Base-by-base conservation (phyloP, 495 filamentous ascomycete genomes). In the Hyaloscypha finlandica region DNA sequence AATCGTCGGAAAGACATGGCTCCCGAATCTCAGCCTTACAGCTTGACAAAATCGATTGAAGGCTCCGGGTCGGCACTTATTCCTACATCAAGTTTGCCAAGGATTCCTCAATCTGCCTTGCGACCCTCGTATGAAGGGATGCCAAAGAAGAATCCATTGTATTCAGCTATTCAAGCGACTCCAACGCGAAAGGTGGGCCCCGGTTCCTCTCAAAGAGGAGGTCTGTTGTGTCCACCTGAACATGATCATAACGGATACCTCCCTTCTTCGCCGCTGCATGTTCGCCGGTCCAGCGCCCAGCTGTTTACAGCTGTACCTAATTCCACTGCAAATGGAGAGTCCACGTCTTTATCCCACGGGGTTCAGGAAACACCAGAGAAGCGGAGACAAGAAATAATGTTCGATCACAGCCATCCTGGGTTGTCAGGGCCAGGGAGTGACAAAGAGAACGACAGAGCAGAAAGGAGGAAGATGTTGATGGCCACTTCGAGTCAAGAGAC, bases 1-100 rank as follows among this genome's bases (percentile, higher is more conserved):
- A 81, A 81, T 59, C 79, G 86, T 2, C 82, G 76, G 68, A 83
- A 75, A 67, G 78, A 87, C 58, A 77, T 81, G 16, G 66, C 81
- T 19, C 74, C 70, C 8, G 59, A 68, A 53, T 32, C 68, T n/a
- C 19, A 74, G 67, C 31, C 19, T 56, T 25, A 66, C 16, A 68
- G 56, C 22, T 42, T 65, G 6, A 6, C 39, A 29, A 71, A 72
- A 6, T 63, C 72, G 14, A n/a, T 60, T 58, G 58, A 70, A 39
- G 70, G 74, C 3, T 16, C 58, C 11, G 67, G 74, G 31, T 60
- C 72, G 57, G 12, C 52, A 16, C 29, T 52, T 6, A 31, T 74
- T 30, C 70, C 74, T 14, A 58, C 69, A 22, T 78, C 71, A 22
- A 77, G 75, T 45, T 48, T 64, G 39, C 63, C 68, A 42, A 71